These are phyloP conservation scores for grape (Vitis vinifera) DNA, from an alignment of 164 flowering plant species.

Conservation along the genomic window DNA sequence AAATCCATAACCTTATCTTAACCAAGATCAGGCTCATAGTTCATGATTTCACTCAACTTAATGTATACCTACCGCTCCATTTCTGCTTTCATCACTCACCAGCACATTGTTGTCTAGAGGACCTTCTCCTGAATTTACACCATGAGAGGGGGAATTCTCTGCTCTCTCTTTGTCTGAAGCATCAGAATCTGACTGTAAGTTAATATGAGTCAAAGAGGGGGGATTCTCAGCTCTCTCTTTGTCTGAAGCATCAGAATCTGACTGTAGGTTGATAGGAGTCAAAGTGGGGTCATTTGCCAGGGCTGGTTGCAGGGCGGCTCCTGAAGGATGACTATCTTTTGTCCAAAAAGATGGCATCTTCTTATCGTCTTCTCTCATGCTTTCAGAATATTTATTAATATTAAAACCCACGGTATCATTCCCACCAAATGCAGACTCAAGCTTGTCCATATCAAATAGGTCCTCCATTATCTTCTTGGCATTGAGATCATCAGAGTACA, in stretches of 20 bases:
- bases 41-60: conserved; percentile 5
- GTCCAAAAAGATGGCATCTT: conserved; percentile 55
- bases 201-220: conserved; percentile 18
- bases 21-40: neutral
- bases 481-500: conserved; percentile 62
- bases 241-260: conserved; percentile 43
- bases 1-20: conserved; percentile 1
- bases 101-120: conserved; percentile 1
- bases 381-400: conserved; percentile 63
- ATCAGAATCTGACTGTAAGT: conserved; percentile 42
- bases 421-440: conserved; percentile 87
- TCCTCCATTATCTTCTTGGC: conserved; percentile 73
- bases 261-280: conserved; percentile 22
- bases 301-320: conserved; percentile 17
- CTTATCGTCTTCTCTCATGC: conserved; percentile 86
- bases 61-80: conserved; percentile 5
- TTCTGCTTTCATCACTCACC: neutral
- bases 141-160: conserved; percentile 20
- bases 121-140: conserved; percentile 13
- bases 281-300: conserved; percentile 12
- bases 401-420: conserved; percentile 51
- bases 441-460: conserved; percentile 69
- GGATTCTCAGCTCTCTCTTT: neutral
- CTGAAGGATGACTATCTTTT: conserved; percentile 17
- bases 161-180: conserved; percentile 32